phyloP scores from a whole-genome alignment of 2,329 filamentous ascomycete species.

The Aspergillus pseudoviridinutans region DNA sequence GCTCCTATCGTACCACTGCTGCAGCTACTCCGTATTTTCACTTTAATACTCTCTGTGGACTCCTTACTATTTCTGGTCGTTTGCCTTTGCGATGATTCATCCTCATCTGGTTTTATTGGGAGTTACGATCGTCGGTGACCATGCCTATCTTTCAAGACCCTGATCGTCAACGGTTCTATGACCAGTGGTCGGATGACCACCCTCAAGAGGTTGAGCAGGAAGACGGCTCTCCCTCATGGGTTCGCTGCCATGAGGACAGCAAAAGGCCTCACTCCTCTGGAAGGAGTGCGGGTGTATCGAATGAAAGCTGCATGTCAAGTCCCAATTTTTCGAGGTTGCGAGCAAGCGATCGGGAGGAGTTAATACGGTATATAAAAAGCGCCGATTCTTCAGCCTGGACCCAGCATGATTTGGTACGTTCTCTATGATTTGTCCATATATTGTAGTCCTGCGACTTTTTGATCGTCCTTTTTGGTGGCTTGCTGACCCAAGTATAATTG shows the following conservation, averaged over 20 bases:
- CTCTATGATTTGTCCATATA: neutral
- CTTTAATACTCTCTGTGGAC: neutral
- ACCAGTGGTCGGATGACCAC: conserved; percentile 23
- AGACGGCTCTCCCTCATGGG: conserved; percentile 9
- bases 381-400: conserved; percentile 73
- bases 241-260: conserved; percentile 9
- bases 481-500: neutral
- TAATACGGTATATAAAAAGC: conserved; percentile 81
- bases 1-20: conserved; percentile 2
- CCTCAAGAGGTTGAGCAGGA: conserved; percentile 8
- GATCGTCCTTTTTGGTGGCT: neutral
- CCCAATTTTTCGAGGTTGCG: conserved; percentile 18
- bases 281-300: conserved; percentile 11
- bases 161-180: conserved; percentile 27
- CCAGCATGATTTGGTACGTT: conserved; percentile 56
- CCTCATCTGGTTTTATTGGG: conserved; percentile 12
- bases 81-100: conserved; percentile 23
- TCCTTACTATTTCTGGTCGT: neutral
- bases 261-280: conserved; percentile 8
- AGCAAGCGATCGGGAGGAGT: conserved; percentile 61
- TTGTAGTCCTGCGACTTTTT: neutral
- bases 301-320: conserved; percentile 11
- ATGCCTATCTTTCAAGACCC: conserved; percentile 36
- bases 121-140: conserved; percentile 16
- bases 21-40: neutral